Percentiles rank a stretch among this genome's conserved stretches.
Evolutionary conservation across 2,329 filamentous ascomycete species (phyloP).

Genomic region (Aspergillus sp.): DNA sequence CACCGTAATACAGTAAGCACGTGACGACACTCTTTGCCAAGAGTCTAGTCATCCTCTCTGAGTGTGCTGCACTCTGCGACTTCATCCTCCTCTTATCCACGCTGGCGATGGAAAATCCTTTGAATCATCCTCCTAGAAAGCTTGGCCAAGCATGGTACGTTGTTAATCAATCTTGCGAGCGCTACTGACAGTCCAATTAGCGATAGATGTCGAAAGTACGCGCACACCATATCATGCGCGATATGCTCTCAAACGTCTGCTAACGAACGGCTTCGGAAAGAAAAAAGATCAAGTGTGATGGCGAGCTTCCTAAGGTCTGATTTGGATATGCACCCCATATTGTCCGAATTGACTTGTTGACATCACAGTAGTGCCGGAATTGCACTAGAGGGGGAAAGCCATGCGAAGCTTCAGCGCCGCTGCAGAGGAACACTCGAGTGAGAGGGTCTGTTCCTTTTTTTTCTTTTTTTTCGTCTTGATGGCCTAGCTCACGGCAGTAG

Average conservation of each 20-base stretch:
- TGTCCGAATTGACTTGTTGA: background rate
- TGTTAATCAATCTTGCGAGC: too few relatives aligned
- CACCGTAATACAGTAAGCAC: background rate
- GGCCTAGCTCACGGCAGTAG: background rate
- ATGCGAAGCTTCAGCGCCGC: background rate
- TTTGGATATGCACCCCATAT: background rate
- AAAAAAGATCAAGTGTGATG: background rate
- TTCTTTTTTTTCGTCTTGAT: background rate
- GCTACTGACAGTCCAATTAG: background rate
- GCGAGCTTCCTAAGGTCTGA: background rate
- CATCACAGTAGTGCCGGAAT: background rate
- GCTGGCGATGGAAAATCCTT: background rate
- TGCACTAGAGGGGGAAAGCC: background rate
- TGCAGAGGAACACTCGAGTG: background rate
- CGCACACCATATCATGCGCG: too few relatives aligned
- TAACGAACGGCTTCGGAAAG: background rate
- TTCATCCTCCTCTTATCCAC: background rate
- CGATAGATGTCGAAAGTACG: background rate
- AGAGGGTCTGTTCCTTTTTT: background rate
- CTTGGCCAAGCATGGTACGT: background rate
- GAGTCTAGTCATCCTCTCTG: too few relatives aligned
- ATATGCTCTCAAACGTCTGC: background rate
- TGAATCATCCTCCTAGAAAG: background rate
- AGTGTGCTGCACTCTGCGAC: background rate
- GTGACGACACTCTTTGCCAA: background rate